These are phyloP conservation scores for Scutellaria galericulata DNA, from an alignment of 257 asterid species.

Conservation along the genomic window DNA sequence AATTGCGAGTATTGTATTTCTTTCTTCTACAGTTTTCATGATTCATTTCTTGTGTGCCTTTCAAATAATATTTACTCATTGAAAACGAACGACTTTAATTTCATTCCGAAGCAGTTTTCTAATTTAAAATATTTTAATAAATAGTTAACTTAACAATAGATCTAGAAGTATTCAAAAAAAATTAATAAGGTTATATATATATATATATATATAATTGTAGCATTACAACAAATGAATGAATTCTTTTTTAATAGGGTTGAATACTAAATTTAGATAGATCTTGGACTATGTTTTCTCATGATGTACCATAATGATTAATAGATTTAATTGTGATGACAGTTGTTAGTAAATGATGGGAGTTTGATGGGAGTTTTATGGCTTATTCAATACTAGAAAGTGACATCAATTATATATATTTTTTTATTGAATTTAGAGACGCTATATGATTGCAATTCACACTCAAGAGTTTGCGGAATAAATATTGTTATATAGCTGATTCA, in stretches of 20 bases:
- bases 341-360: slow-evolving; percentile 38
- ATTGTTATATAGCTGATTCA: slow-evolving; percentile 11
- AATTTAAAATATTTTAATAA: background rate
- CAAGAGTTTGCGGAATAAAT: background rate
- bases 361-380: slow-evolving; percentile 38
- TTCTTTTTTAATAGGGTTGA: background rate
- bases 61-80: background rate
- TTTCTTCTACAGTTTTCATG: background rate
- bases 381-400: slow-evolving; percentile 38
- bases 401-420: slow-evolving; percentile 10
- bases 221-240: slow-evolving; percentile 12
- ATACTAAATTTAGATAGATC: slow-evolving; percentile 13
- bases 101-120: background rate
- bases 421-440: background rate
- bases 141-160: background rate
- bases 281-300: slow-evolving; percentile 25
- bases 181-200: background rate
- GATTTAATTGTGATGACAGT: slow-evolving; percentile 36
- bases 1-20: no score
- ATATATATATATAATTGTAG: background rate
- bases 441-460: slow-evolving; percentile 28
- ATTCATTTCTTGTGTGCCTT: background rate
- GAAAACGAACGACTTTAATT: background rate
- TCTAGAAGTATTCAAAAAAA: background rate
- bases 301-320: slow-evolving; percentile 34